phyloP scores from a whole-genome alignment of 108 stramenopile genomes.

The Epipyxis sp. region DNA sequence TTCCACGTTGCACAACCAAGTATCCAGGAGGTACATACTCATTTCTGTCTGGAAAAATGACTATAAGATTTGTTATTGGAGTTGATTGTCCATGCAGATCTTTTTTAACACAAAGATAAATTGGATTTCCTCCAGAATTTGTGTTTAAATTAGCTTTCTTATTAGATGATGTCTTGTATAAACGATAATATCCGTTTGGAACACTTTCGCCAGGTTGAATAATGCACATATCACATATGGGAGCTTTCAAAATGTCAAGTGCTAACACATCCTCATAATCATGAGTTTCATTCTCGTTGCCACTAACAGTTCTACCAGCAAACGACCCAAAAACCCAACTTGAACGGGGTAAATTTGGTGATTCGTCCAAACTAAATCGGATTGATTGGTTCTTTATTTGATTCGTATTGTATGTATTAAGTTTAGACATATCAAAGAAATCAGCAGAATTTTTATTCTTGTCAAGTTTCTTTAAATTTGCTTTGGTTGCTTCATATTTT shows the following conservation, averaged over 20 bases:
- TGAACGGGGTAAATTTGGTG: neutral
- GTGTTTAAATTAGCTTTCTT: conserved; percentile 21
- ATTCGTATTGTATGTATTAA: neutral
- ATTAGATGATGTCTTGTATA: conserved; percentile 16
- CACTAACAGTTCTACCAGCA: neutral
- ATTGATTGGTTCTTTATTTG: neutral
- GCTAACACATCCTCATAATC: conserved; percentile 29
- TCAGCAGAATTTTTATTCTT: neutral
- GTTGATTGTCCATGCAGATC: neutral
- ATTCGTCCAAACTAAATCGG: neutral
- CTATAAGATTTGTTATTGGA: conserved; percentile 20
- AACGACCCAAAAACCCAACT: neutral
- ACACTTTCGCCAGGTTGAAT: conserved; percentile 13
- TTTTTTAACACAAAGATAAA: conserved; percentile 33
- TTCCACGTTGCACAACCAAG: conserved; percentile 34
- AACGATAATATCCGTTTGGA: conserved; percentile 27
- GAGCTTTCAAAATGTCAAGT: neutral
- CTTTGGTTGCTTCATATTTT: neutral
- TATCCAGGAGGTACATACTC: conserved; percentile 44
- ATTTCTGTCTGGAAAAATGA: conserved; percentile 49
- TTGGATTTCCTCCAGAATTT: conserved; percentile 6
- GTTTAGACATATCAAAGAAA: conserved; percentile 2
- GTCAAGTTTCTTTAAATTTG: neutral
- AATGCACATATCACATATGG: conserved; percentile 24
- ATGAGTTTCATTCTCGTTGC: neutral